Evolutionary conservation across 2,329 filamentous ascomycete species (phyloP), one percentile per base, ranked within the genome.

Genomic region (Gaeumannomyces tritici): DNA sequence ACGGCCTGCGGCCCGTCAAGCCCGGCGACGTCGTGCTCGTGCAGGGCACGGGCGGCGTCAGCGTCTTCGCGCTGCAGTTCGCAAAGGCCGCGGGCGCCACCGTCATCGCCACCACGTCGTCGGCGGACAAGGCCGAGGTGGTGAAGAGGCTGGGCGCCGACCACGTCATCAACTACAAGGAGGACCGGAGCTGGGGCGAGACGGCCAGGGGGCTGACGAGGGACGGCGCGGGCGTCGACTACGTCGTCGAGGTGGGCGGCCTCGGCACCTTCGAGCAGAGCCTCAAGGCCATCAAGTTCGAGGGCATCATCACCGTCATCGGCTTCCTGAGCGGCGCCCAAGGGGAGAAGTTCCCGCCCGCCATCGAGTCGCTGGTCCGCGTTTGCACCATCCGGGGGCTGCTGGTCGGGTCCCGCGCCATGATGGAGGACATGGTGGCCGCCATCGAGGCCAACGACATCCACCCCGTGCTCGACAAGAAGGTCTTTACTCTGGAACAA

Each of bases 1-100:
- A 83, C 67, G 86, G 86, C 2, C 68, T 85, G 33, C 73, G 73
- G 66, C 74, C 76, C 28, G 65, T 88, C 63, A 76, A 78, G 68
- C 80, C 83, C 0, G 85, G 85, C 4, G 73, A 82, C 64, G 78
- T 72, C 67, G 85, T 90, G 3, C 77, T 90, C 42, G 86, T 86
- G 1, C 85, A 89, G 72, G 88, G 87, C n/a, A 89, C 86, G 0
- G 87, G 88, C 26, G 87, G 87, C 63, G 87, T 90, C 9, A 83
- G 80, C 65, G 79, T 89, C 64, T 88, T 88, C 63, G 87, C 81
- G 4, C 71, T 89, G n/a, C 87, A 82, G 71, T 72, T 77, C 59
- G 75, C 75, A 54, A 68, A 71, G 63, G 80, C 82, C 0, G 77
- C 77, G 0, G 83, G 82, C 31, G 83, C 83, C 0, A 77, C 70